Evolutionary conservation across 2,329 filamentous ascomycete genomes (phyloP).

Genomic region (Chaetomium sp.): DNA sequence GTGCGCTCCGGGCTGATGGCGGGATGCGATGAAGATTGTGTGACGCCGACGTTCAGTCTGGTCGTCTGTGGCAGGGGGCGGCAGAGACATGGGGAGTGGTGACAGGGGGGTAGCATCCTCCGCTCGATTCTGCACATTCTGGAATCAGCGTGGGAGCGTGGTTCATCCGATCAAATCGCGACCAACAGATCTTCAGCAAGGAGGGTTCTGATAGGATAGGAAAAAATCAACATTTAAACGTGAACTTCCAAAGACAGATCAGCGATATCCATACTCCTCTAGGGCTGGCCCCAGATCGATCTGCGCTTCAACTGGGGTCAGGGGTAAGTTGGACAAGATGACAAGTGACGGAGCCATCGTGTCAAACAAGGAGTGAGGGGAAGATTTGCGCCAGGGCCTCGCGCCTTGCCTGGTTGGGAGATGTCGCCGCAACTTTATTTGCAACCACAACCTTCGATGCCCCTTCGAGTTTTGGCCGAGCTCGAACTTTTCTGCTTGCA

Average conservation of each 20-base stretch:
- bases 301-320: constrained; percentile 3
- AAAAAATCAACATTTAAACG: constrained; percentile 13
- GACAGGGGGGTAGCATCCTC: neutral
- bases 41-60: neutral
- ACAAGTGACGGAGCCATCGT: neutral
- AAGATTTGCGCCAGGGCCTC: neutral
- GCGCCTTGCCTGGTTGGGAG: constrained; percentile 11
- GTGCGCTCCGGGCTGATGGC: neutral
- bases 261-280: neutral
- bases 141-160: neutral
- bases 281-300: constrained; percentile 10
- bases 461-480: neutral
- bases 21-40: neutral
- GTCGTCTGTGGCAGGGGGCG: neutral
- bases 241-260: constrained; percentile 1
- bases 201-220: constrained; percentile 3
- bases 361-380: constrained; percentile 4
- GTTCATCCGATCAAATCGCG: constrained; percentile 1
- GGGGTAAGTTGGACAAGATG: constrained; percentile 2
- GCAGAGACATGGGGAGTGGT: neutral
- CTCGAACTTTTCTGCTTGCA: neutral
- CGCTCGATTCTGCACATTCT: neutral
- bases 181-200: constrained; percentile 7
- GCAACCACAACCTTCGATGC: neutral
- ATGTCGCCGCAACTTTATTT: constrained; percentile 13